phyloP scores from a whole-genome alignment of 2,329 filamentous ascomycete species.

The Ophiostoma perfectum region DNA sequence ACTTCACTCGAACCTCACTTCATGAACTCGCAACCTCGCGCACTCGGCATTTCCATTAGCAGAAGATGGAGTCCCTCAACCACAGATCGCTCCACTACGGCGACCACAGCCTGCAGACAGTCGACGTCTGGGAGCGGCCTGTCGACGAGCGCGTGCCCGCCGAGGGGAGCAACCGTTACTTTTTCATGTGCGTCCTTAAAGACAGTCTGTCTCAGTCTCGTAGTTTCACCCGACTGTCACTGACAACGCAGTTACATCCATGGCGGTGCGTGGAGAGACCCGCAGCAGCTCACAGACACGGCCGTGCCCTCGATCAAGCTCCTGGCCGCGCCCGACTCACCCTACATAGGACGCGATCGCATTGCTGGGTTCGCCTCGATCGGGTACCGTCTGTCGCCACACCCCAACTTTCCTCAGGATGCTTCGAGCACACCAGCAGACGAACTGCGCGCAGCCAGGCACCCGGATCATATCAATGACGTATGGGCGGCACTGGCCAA shows the following conservation, averaged over 20 bases:
- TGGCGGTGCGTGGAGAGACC: constrained; percentile 60
- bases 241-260: constrained; percentile 45
- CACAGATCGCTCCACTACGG: constrained; percentile 36
- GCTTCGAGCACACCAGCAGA: constrained; percentile 34
- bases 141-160: constrained; percentile 22
- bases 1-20: background rate
- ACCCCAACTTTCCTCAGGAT: constrained; percentile 45
- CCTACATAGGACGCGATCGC: constrained; percentile 40
- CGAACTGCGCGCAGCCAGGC: constrained; percentile 41
- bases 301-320: constrained; percentile 38
- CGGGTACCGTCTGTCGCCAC: constrained; percentile 58
- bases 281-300: constrained; percentile 42
- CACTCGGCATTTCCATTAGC: too few relatives aligned
- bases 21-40: too few relatives aligned
- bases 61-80: constrained; percentile 25
- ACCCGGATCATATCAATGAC: constrained; percentile 59
- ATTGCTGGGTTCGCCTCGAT: constrained; percentile 60
- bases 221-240: background rate
- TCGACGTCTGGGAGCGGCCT: constrained; percentile 42
- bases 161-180: constrained; percentile 27
- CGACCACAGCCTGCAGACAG: constrained; percentile 39
- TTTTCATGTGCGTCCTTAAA: constrained; percentile 35
- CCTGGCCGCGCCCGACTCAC: constrained; percentile 22
- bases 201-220: background rate
- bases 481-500: constrained; percentile 47